These are phyloP conservation scores for Kondoa subrosea DNA, from an alignment of 768 basidiomycete genomes.

Conservation along the genomic window DNA sequence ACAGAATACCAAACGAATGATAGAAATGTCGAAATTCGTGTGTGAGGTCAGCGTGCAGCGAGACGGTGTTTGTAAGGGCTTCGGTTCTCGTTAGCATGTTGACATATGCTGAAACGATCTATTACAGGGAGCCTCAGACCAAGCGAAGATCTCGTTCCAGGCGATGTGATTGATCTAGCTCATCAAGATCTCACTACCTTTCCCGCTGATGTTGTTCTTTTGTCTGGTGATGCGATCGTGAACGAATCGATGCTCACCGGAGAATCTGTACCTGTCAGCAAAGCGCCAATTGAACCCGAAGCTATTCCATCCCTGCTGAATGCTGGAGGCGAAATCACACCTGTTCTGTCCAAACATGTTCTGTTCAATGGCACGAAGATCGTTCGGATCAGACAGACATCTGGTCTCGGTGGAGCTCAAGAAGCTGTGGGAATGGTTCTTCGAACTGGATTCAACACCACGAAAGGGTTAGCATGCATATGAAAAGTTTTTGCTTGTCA, in stretches of 20 bases:
- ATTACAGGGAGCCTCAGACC: conserved; percentile 48
- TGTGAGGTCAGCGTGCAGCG: conserved; percentile 57
- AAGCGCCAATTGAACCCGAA: conserved; percentile 63
- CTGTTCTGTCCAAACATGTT: conserved; percentile 62
- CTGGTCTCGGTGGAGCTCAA: neutral
- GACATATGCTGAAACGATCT: conserved; percentile 39
- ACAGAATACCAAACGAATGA: conserved; percentile 80
- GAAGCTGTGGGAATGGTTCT: conserved; percentile 41
- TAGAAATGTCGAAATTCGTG: conserved; percentile 81
- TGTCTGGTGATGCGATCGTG: conserved; percentile 91
- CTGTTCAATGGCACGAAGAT: conserved; percentile 80
- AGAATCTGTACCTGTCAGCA: conserved; percentile 92
- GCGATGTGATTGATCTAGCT: conserved; percentile 81
- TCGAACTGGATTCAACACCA: conserved; percentile 88
- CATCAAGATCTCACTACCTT: conserved; percentile 53
- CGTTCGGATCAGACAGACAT: conserved; percentile 46
- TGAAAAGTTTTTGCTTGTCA: too few relatives aligned
- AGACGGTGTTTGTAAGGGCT: conserved; percentile 54
- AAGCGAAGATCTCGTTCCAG: conserved; percentile 52
- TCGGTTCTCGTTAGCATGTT: neutral
- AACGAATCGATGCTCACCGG: conserved; percentile 99
- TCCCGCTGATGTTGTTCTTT: conserved; percentile 77
- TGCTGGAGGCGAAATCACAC: conserved; percentile 42
- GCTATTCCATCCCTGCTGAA: conserved; percentile 40
- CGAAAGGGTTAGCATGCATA: too few relatives aligned